Evolutionary conservation across 1,284 basidiomycete species (phyloP).

Genomic region (Mycocalia duriaeana): DNA sequence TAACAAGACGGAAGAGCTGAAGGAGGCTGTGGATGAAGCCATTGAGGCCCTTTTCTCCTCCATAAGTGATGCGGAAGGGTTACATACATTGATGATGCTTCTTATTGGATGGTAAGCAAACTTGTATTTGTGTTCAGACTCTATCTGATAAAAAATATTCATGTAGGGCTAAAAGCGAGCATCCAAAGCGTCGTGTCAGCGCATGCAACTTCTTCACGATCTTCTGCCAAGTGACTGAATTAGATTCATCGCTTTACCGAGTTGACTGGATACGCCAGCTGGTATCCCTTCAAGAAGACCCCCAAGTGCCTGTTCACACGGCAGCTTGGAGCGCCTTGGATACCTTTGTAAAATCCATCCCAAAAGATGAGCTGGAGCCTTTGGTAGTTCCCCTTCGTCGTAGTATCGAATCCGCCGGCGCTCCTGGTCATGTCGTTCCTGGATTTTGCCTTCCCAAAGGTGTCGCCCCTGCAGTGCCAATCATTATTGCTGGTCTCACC

Average conservation of each 20-base stretch:
- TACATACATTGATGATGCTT: constrained; percentile 85
- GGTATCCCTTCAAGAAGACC: constrained; percentile 82
- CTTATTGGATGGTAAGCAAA: constrained; percentile 79
- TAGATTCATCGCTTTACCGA: constrained; percentile 81
- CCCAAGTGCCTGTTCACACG: constrained; percentile 68
- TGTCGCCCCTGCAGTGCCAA: constrained; percentile 81
- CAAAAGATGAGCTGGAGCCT: constrained; percentile 90
- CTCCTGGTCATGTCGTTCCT: constrained; percentile 74
- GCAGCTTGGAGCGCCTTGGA: constrained; percentile 86
- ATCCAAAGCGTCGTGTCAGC: constrained; percentile 68
- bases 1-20: constrained; percentile 66
- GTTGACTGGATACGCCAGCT: constrained; percentile 96
- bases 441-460: constrained; percentile 91
- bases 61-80: constrained; percentile 78
- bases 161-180: constrained; percentile 73
- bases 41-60: constrained; percentile 71
- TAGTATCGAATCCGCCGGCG: constrained; percentile 83
- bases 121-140: not conserved
- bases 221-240: constrained; percentile 78
- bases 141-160: constrained; percentile 4
- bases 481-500: constrained; percentile 85
- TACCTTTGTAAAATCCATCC: constrained; percentile 83
- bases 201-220: constrained; percentile 74
- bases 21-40: constrained; percentile 72
- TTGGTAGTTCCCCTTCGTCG: constrained; percentile 86